A percentile compares a stretch with the other conserved stretches of the same genome.
Conservation (phyloP, 106 monocot species). For the Acorus calamus region DNA sequence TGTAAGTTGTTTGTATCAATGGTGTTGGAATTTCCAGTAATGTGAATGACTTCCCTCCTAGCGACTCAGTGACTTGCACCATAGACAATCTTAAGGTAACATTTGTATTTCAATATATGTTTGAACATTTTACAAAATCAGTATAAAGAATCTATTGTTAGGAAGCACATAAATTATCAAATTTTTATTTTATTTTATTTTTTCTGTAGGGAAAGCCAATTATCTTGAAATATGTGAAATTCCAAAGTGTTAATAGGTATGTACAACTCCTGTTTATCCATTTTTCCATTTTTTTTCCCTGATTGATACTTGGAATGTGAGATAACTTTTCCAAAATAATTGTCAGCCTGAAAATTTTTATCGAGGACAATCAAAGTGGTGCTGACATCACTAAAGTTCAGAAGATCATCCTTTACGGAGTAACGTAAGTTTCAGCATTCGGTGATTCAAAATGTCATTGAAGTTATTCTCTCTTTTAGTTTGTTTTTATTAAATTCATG, state of each 20-base stretch:
- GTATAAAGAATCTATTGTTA: no score
- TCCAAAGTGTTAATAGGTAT: slow-evolving; percentile 97
- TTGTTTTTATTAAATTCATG: no score
- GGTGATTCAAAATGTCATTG: neutral
- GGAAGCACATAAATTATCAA: no score
- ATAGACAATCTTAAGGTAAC: slow-evolving; percentile 70
- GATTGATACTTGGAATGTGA: neutral
- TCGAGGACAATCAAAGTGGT: slow-evolving; percentile 90
- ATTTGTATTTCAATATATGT: neutral
- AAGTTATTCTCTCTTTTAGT: no score
- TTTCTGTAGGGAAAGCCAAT: slow-evolving; percentile 57
- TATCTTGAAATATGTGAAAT: slow-evolving; percentile 85
- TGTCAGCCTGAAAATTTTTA: slow-evolving; percentile 89
- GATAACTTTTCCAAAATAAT: slow-evolving; percentile 4
- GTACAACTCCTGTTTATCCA: neutral
- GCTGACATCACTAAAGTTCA: slow-evolving; percentile 63
- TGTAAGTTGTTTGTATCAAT: slow-evolving; percentile 1
- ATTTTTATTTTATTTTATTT: neutral
- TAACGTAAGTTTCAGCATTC: slow-evolving; percentile 51
- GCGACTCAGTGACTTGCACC: slow-evolving; percentile 56
- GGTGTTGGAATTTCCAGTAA: slow-evolving; percentile 42
- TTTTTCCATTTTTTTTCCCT: neutral
- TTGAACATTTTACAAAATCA: neutral
- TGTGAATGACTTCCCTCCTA: slow-evolving; percentile 90
- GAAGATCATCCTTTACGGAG: slow-evolving; percentile 66